Evolutionary conservation across 2,329 filamentous ascomycete species (phyloP).

Genomic region (Emergomyces pasteurianus): DNA sequence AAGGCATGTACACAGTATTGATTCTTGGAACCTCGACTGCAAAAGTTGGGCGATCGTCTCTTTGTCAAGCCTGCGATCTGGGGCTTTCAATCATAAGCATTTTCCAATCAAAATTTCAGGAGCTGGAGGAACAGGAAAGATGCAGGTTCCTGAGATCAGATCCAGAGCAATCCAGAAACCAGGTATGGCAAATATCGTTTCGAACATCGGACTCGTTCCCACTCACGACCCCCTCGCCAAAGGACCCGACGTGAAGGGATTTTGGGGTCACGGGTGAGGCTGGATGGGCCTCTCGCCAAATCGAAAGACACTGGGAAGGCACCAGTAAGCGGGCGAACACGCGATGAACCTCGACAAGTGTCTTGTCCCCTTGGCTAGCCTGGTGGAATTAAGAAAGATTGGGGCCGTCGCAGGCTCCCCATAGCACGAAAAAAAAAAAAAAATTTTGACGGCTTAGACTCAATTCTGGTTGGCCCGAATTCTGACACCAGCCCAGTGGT

Average conservation of each 20-base stretch:
- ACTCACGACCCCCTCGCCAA: slow-evolving; percentile 1
- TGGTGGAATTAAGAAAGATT: neutral
- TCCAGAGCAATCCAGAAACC: slow-evolving; percentile 3
- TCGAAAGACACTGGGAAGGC: slow-evolving; percentile 1
- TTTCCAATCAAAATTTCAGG: slow-evolving; percentile 1
- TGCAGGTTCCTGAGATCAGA: neutral
- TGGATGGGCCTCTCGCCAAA: slow-evolving; percentile 21
- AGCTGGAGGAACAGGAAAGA: neutral
- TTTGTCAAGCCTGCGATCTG: slow-evolving; percentile 5
- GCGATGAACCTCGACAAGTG: slow-evolving; percentile 4
- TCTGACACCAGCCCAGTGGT: slow-evolving; percentile 3
- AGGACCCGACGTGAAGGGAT: slow-evolving; percentile 9
- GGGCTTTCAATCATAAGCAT: neutral
- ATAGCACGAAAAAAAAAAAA: neutral
- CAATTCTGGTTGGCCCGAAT: neutral
- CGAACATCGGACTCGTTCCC: neutral
- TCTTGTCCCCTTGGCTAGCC: slow-evolving; percentile 3
- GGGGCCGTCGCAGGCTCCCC: neutral
- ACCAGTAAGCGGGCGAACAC: neutral
- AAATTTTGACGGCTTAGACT: neutral
- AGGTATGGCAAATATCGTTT: slow-evolving; percentile 1
- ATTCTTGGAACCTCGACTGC: neutral
- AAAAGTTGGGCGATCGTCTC: slow-evolving; percentile 3
- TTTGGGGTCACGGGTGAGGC: slow-evolving; percentile 15
- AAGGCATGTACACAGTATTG: neutral